Base-by-base conservation (phyloP, 441 rosid species). In the Gossypium gossypioides region DNA sequence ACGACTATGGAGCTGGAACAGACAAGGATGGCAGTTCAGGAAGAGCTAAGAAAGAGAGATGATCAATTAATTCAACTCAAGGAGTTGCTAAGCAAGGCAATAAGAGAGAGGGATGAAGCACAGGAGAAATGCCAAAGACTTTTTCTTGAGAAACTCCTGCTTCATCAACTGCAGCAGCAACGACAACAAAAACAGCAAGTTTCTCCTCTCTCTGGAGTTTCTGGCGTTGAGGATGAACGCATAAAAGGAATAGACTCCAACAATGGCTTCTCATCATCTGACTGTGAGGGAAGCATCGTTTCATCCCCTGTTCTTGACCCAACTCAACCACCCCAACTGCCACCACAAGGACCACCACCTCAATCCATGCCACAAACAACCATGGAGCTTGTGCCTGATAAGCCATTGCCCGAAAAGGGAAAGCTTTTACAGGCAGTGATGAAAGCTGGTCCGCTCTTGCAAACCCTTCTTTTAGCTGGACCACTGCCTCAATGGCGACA, bases 401-500 rank as follows among this genome's bases (percentile, higher is more conserved):
- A 82, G 79, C 86, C 86, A 64, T 79, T 91, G 68, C 98, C 98
- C 27, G 89, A 86, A 72, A 89, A 87, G 78, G 98, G 98, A 63
- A 93, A 87, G 85, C 91, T 93, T 75, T 73, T 93, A 73, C 87
- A 88, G 70, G 96, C 98, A 8, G 94, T 93, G 63, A 86, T 89
- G 82, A 89, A 89, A 32, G 97, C 98, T 2, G 96, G 97, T 2
- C 96, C 97, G 1, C 85, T 93, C 63, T 82, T 93, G 52, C 94
- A 91, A 59, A 93, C 94, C 48, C 91, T 93, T 69, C 83, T 93
- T 46, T 68, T 90, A 44, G 98, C 96, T 1, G 98, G 98, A 56
- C 92, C 88, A 32, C 90, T 93, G 65, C 98, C 98, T 68, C 91
- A 88, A 75, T 93, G 98, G 98, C 89, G 90, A 71, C 91, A 91